These are phyloP conservation scores for Melocanna baccifera DNA, from an alignment of 176 grass and related monocot species.

Conservation along the genomic window DNA sequence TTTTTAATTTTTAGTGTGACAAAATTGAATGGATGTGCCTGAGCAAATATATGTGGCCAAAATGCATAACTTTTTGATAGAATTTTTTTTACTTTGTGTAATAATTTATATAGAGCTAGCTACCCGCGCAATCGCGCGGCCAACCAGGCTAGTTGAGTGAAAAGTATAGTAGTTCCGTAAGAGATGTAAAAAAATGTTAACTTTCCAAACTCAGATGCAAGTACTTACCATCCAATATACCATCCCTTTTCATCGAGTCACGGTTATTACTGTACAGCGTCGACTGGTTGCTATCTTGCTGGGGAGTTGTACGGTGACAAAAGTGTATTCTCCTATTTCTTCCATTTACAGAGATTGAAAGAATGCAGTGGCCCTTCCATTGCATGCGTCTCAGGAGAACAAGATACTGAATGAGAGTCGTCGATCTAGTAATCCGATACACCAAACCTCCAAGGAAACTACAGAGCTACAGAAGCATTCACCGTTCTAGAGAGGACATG, in stretches of 20 bases:
- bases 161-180: neutral
- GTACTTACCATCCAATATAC: neutral
- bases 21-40: too few relatives aligned
- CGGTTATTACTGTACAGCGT: neutral
- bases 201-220: neutral
- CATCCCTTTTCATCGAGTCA: too few relatives aligned
- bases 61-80: too few relatives aligned
- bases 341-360: neutral
- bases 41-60: too few relatives aligned
- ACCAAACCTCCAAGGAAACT: slow-evolving; percentile 10
- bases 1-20: too few relatives aligned
- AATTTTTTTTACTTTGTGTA: too few relatives aligned
- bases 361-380: neutral
- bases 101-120: too few relatives aligned
- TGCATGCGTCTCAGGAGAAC: neutral
- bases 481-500: slow-evolving; percentile 12
- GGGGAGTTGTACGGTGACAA: neutral
- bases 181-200: neutral
- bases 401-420: neutral
- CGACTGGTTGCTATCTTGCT: neutral
- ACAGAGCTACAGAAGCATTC: slow-evolving; percentile 26
- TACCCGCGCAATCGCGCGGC: too few relatives aligned
- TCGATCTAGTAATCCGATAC: neutral
- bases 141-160: too few relatives aligned
- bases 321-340: neutral